phyloP scores from a whole-genome alignment of 176 grass and related monocot species.

The Cenchrus fungigraminus region DNA sequence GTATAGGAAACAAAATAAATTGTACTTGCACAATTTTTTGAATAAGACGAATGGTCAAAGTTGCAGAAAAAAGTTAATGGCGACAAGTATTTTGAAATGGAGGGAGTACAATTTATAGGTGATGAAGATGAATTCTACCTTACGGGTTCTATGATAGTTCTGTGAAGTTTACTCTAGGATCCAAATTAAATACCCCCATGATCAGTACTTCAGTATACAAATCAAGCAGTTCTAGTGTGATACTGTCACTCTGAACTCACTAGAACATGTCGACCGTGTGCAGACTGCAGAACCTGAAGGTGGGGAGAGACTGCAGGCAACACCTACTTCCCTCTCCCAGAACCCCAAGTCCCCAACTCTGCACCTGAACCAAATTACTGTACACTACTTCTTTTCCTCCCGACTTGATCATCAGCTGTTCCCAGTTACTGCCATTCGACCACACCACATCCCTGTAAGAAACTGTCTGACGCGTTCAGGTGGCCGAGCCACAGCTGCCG shows the following conservation, averaged over 20 bases:
- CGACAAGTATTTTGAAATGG: too few relatives aligned
- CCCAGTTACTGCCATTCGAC: slow-evolving; percentile 33
- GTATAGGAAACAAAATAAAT: too few relatives aligned
- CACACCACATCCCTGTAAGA: slow-evolving; percentile 70
- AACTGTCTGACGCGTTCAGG: slow-evolving; percentile 70
- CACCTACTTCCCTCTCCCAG: slow-evolving; percentile 93
- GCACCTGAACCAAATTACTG: slow-evolving; percentile 31
- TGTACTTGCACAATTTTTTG: too few relatives aligned
- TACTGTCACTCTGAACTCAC: slow-evolving; percentile 12
- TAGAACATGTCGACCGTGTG: not conserved
- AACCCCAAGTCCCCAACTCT: slow-evolving; percentile 52
- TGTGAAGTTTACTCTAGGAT: not conserved
- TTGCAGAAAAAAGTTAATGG: too few relatives aligned
- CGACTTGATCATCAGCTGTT: not conserved
- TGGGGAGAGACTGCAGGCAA: slow-evolving; percentile 89
- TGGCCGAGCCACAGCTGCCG: slow-evolving; percentile 71
- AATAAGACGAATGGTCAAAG: too few relatives aligned
- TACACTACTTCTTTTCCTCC: not conserved
- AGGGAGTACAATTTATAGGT: too few relatives aligned
- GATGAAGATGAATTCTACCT: not conserved
- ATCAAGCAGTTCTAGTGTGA: slow-evolving; percentile 27
- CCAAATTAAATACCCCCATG: not conserved
- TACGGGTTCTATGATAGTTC: not conserved
- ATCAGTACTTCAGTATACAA: slow-evolving; percentile 20
- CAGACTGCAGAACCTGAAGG: slow-evolving; percentile 46